These are phyloP conservation scores for Hevea brasiliensis DNA, from an alignment of 345 rosid species.

Conservation along the genomic window DNA sequence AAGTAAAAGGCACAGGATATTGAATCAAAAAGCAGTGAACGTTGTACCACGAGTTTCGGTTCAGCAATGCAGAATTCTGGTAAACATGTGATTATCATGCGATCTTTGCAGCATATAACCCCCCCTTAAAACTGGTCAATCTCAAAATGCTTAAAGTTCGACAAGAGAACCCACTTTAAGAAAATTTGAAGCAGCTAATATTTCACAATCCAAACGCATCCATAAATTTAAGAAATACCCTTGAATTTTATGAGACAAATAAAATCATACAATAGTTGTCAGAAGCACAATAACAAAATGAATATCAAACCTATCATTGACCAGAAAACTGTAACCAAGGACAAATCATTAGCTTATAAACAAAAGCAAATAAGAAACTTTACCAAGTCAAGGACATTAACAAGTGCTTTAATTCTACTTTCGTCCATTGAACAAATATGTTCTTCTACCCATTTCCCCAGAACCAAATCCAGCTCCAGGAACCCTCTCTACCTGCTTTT, in stretches of 20 bases:
- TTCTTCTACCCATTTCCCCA: conserved; percentile 93
- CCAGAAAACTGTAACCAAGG: background rate
- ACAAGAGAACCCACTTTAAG: background rate
- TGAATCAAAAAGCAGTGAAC: background rate
- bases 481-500: conserved; percentile 95
- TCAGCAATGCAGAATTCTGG: background rate
- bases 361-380: too few species aligned
- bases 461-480: conserved; percentile 84
- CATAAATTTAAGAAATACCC: background rate
- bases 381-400: conserved; percentile 85
- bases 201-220: background rate
- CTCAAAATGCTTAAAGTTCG: background rate
- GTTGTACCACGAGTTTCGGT: background rate
- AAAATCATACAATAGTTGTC: too few species aligned
- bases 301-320: too few species aligned
- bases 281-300: too few species aligned
- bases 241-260: too few species aligned
- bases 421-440: conserved; percentile 73
- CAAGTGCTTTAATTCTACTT: conserved; percentile 62
- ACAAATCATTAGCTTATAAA: background rate
- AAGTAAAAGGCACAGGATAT: background rate
- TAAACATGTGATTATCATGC: background rate
- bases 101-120: background rate
- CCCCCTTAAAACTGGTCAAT: background rate
- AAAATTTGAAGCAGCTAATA: background rate